Conservation (phyloP, 2,329 filamentous ascomycete genomes). For the Beauveria varroae region DNA sequence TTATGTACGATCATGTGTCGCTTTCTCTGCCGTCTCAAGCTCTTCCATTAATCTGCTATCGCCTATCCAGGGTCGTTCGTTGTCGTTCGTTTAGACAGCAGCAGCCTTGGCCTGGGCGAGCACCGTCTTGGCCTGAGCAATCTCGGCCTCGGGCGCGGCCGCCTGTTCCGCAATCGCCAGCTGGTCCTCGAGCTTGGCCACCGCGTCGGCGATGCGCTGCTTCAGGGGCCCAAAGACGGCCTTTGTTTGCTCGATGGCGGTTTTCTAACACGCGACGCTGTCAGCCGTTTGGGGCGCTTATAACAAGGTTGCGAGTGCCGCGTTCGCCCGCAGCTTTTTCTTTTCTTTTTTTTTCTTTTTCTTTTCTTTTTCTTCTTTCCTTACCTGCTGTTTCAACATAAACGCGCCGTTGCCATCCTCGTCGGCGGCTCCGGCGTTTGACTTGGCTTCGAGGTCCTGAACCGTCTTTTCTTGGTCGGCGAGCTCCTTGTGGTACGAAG, state of each 20-base stretch:
- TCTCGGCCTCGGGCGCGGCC: conserved; percentile 38
- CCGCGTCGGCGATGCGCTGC: conserved; percentile 62
- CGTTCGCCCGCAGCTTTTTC: too few relatives aligned
- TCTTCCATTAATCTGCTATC: conserved; percentile 15
- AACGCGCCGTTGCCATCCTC: conserved; percentile 71
- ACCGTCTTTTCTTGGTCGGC: conserved; percentile 66
- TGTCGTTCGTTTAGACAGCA: not conserved
- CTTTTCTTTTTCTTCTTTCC: accelerated
- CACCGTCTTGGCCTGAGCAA: conserved; percentile 48
- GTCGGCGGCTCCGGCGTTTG: conserved; percentile 39
- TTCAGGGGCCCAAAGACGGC: conserved; percentile 69
- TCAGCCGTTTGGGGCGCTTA: not conserved
- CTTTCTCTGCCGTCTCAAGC: not conserved
- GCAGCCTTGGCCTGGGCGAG: conserved; percentile 40
- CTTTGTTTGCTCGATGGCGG: conserved; percentile 80
- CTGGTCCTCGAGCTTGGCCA: conserved; percentile 67
- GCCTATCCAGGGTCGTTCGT: not conserved
- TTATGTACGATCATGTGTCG: not conserved
- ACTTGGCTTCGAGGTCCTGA: conserved; percentile 56
- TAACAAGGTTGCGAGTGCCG: too few relatives aligned
- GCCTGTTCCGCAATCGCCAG: conserved; percentile 56
- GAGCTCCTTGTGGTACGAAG: conserved; percentile 82
- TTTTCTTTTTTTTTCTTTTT: too few relatives aligned
- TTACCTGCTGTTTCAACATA: conserved; percentile 78
- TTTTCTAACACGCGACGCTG: conserved; percentile 44